Base-by-base conservation (phyloP, 345 rosid genomes). In the Hevea brasiliensis region DNA sequence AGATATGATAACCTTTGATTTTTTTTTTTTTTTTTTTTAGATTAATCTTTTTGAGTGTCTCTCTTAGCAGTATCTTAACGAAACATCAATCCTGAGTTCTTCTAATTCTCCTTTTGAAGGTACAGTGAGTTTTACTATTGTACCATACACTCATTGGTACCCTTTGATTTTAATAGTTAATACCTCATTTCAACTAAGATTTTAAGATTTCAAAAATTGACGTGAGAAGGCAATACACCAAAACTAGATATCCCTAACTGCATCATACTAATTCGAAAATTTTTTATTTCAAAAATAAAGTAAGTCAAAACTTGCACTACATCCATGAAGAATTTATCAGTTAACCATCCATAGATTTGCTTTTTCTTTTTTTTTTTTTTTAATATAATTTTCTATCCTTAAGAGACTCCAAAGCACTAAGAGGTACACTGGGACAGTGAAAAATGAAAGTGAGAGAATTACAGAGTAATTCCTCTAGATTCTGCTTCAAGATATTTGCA, bases 401-500 rank as follows among this genome's bases (percentile, higher is more conserved):
- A 11, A 65, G 32, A n/a, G 29, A 56, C 50, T 56, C 35, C 35
- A 23, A 23, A n/a, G 27, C 32, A 14, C 62, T 55, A 51, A 14
- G 20, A 10, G 2, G 70, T 40, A 24, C 32, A 72, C 48, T 59
- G 26, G 27, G 20, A 56, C 54, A 37, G 57, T 3, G 50, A 26
- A 47, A 65, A 37, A 37, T 37, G 1, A 14, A 58, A 15, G 23
- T 6, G 29, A 61, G 26, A 51, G 48, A 70, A 74, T 84, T 76
- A 90, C 73, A 86, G 74, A 41, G 83, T 21, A 42, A 87, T 87
- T 4, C 88, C 88, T 35, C 89, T 72, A 40, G 97, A 85, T 83
- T 92, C 98, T 63, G 94, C 91, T 83, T 95, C 99, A 68, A 92
- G 92, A 84, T 89, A 95, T 86, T 85, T 92, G 71, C 99, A 95